These are phyloP conservation scores for Candida sanyaensis DNA, from an alignment of 1,139 yeast species.

Conservation along the genomic window DNA sequence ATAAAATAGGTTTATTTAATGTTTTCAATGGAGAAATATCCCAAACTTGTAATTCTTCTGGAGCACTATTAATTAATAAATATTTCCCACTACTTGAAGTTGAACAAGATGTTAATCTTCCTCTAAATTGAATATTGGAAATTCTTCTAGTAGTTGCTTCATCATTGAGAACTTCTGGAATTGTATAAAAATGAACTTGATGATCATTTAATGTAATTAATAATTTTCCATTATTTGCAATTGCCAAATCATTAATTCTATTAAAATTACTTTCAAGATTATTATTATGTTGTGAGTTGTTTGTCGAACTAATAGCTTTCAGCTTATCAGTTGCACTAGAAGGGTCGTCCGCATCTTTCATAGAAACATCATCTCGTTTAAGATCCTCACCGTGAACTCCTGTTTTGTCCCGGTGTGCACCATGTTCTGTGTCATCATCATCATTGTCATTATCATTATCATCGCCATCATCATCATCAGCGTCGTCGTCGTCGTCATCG, in stretches of 20 bases:
- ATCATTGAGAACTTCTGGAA: constrained; percentile 38
- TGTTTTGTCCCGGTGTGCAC: neutral
- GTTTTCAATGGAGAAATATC: constrained; percentile 36
- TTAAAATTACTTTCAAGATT: constrained; percentile 31
- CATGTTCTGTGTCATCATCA: neutral
- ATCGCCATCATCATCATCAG: constrained; percentile 13
- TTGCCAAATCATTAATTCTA: constrained; percentile 64
- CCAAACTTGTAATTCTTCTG: constrained; percentile 83
- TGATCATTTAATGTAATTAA: constrained; percentile 66
- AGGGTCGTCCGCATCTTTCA: constrained; percentile 14
- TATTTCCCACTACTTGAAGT: constrained; percentile 44
- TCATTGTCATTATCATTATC: neutral
- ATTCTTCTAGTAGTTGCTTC: constrained; percentile 36
- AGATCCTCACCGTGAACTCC: neutral
- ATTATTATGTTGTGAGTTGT: constrained; percentile 5
- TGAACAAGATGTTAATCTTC: constrained; percentile 44
- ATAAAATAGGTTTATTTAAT: constrained; percentile 37
- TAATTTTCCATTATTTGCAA: constrained; percentile 64
- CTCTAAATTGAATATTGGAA: constrained; percentile 29
- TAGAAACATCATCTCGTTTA: constrained; percentile 13
- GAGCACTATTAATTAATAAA: constrained; percentile 67
- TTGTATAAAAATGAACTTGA: constrained; percentile 52
- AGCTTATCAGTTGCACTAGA: neutral
- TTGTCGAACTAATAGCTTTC: neutral
- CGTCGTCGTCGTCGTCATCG: constrained; percentile 29